Percentiles rank a stretch among this genome's conserved stretches.
Conservation (phyloP, 2,329 filamentous ascomycete species). For the Sordariomycetes sp. region DNA sequence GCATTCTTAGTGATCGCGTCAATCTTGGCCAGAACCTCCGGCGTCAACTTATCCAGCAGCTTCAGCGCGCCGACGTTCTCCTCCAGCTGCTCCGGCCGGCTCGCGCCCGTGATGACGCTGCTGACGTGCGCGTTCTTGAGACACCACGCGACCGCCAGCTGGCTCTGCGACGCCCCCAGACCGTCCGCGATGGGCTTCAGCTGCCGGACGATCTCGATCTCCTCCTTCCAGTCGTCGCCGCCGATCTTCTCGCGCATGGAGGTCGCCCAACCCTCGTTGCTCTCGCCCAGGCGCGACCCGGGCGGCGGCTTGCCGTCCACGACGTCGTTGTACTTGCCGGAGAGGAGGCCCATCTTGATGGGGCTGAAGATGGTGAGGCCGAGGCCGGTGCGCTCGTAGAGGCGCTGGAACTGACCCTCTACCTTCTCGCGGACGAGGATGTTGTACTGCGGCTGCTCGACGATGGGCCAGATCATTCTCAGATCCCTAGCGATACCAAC, state of each 20-base stretch:
- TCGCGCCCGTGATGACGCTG: slow-evolving; percentile 41
- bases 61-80: slow-evolving; percentile 37
- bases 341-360: slow-evolving; percentile 45
- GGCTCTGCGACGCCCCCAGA: slow-evolving; percentile 39
- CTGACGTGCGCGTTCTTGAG: slow-evolving; percentile 43
- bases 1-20: slow-evolving; percentile 26
- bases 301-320: slow-evolving; percentile 37
- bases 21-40: slow-evolving; percentile 38
- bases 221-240: slow-evolving; percentile 39
- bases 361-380: slow-evolving; percentile 55
- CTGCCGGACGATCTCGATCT: slow-evolving; percentile 32
- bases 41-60: slow-evolving; percentile 34
- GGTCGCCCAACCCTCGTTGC: slow-evolving; percentile 45
- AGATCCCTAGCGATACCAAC: slow-evolving; percentile 48
- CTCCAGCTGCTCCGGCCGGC: slow-evolving; percentile 36
- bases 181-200: slow-evolving; percentile 43
- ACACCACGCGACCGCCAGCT: slow-evolving; percentile 42
- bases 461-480: slow-evolving; percentile 49
- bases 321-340: slow-evolving; percentile 54
- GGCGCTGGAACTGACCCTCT: slow-evolving; percentile 49
- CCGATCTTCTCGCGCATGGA: slow-evolving; percentile 35
- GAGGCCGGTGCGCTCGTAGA: slow-evolving; percentile 47
- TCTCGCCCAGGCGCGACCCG: slow-evolving; percentile 46
- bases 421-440: slow-evolving; percentile 50
- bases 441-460: slow-evolving; percentile 62